Base-by-base conservation (phyloP, 768 basidiomycete species). In the Macrolepiota fuliginosa region DNA sequence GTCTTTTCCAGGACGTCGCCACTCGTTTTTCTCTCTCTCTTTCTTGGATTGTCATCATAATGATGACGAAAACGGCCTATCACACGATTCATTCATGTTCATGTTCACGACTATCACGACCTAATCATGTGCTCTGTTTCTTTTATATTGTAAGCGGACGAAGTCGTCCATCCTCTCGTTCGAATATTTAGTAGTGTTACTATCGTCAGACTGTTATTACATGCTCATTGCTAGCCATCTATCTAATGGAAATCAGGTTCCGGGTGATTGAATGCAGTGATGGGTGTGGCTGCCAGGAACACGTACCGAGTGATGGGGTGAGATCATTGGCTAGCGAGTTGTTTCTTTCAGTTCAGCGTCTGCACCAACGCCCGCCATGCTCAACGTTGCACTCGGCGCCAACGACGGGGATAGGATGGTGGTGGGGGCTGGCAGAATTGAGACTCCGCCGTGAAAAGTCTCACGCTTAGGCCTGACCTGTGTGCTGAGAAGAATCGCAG, bases 381-480 rank as follows among this genome's bases (percentile, higher is more conserved):
- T n/a, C 39, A 45, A 17, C 17, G 13, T 15, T n/a, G 42, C 29
- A 29, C 52, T 17, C 59, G 42, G 13, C 27, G 37, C 42, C 22
- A 37, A 36, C 54, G 50, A 29, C 12, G 57, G 27, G 24, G 49
- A 56, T 29, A 37, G 35, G 25, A 24, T 40, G 42, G 50, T 62
- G 55, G 60, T 58, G 54, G 55, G 53, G 35, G 22, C 53, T 39
- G 36, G 53, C 5, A 17, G 17, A 66, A 63, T 69, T 69, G 53
- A 67, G 66, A 69, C 68, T 69, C 68, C 68, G 68, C 63, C 56
- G 50, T 1, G 19, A 49, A 63, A 65, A 63, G 55, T 60, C 63
- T 22, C 61, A 62, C 61, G 62, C 65, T 49, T 59, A 64, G 59
- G 59, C 66, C 62, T 63, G 62, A 60, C 61, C 61, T 60, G 60